phyloP scores from a whole-genome alignment of 139 green algal genomes.

The Picochlorum sp. region DNA sequence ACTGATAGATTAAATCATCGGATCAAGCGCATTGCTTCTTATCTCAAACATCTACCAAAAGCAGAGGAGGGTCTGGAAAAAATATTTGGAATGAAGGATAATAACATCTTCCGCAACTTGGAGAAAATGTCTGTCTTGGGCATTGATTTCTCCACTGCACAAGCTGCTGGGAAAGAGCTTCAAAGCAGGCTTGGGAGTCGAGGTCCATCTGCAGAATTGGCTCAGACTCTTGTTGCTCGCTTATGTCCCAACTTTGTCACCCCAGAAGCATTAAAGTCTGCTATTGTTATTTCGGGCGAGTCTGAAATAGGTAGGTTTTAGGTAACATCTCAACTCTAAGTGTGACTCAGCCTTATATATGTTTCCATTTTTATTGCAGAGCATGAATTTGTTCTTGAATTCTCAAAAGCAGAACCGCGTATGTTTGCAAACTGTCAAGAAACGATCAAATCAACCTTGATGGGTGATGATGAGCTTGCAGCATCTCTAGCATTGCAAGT shows the following conservation, averaged over 20 bases:
- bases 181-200: constrained; percentile 49
- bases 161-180: constrained; percentile 37
- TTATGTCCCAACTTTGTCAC: constrained; percentile 43
- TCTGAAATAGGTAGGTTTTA: no score
- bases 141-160: constrained; percentile 4
- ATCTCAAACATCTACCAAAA: constrained; percentile 13
- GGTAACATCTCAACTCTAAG: no score
- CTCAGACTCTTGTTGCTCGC: constrained; percentile 23
- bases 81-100: constrained; percentile 45
- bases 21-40: constrained; percentile 8
- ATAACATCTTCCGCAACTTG: constrained; percentile 50
- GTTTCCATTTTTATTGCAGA: not conserved
- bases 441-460: constrained; percentile 8
- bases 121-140: constrained; percentile 18
- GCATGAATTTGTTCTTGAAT: constrained; percentile 15
- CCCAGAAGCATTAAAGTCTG: constrained; percentile 27
- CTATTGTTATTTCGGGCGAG: constrained; percentile 20
- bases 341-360: not conserved
- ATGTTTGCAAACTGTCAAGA: constrained; percentile 12
- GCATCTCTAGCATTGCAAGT: constrained; percentile 16
- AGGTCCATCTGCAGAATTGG: constrained; percentile 31
- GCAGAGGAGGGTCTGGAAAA: constrained; percentile 37
- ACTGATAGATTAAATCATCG: constrained; percentile 14
- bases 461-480: constrained; percentile 14
- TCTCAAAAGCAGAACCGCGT: constrained; percentile 5